Evolutionary conservation across 106 monocot species (phyloP), one percentile per base, ranked within the genome.

Genomic region (Allium cepa): DNA sequence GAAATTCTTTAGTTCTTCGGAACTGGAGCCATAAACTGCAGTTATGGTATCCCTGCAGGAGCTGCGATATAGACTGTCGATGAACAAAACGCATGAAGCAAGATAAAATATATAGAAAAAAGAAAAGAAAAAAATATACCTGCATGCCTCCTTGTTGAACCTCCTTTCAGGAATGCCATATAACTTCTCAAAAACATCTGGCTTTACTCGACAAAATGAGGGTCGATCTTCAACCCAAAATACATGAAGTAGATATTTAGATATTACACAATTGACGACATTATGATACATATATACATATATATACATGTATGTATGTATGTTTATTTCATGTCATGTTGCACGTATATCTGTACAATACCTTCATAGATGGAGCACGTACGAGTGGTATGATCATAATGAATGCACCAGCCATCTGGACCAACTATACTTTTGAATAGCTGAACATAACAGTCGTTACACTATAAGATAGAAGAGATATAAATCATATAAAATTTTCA

Each of bases 81-180:
- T 60, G 57, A 66, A 17, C 13, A 17, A 47, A 12, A 26, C 13
- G 12, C 4, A 10, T 9, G 51, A 49, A 47, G 51, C 51, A 46
- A 11, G 2, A 17, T 8, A 11, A 10, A 53, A 51, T 36, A 36
- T 36, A 36, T 36, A 36, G 18, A 46, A 5, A 56, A 9, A 57
- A 10, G 47, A 55, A 14, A 48, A 7, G 15, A 17, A 4, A 7
- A 60, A 47, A 47, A 9, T 12, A 3, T 22, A 83, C 80, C 83
- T 78, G 87, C 87, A 87, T 16, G 87, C 87, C 77, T 83, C 83
- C 18, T 69, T 78, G 62, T 83, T 75, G 26, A 83, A 87, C 50
- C 72, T 78, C 62, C 69, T 83, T 52, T 71, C 45, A 13, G 75
- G 27, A 50, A 87, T 78, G 18, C 83, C 87, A 16, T 72, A 83